Evolutionary conservation across 2,329 filamentous ascomycete species (phyloP).

Genomic region (Botrytis pseudocinerea): DNA sequence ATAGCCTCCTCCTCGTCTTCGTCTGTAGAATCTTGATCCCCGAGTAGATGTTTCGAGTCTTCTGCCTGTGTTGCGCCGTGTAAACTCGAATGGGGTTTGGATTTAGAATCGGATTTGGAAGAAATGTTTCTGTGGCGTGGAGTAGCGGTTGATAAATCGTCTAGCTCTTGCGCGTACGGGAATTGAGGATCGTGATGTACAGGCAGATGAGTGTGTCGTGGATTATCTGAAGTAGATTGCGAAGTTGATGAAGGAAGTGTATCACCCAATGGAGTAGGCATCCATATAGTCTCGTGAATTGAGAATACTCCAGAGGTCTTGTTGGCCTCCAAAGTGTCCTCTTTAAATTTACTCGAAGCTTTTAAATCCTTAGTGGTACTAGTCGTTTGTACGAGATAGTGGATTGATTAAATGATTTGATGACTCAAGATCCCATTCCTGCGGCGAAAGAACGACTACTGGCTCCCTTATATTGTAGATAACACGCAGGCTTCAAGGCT

Average conservation of each 20-base stretch:
- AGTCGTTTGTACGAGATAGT: conserved; percentile 6
- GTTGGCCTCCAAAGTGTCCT: conserved; percentile 39
- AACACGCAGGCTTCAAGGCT: background rate
- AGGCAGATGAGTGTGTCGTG: conserved; percentile 33
- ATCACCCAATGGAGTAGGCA: conserved; percentile 45
- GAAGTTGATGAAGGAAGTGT: conserved; percentile 40
- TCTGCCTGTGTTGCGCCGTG: conserved; percentile 24
- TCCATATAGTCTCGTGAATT: conserved; percentile 42
- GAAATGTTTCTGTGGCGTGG: conserved; percentile 32
- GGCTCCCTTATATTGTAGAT: too few species aligned
- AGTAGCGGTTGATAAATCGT: conserved; percentile 32
- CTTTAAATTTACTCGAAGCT: conserved; percentile 1
- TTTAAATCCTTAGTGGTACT: background rate
- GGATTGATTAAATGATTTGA: conserved; percentile 11
- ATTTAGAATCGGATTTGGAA: conserved; percentile 10
- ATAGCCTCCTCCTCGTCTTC: conserved; percentile 35
- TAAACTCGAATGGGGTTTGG: background rate
- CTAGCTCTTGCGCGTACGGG: conserved; percentile 39
- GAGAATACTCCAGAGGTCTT: conserved; percentile 35
- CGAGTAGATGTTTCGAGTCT: conserved; percentile 35
- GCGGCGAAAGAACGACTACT: background rate
- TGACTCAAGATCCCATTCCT: background rate
- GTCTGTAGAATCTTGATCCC: conserved; percentile 28
- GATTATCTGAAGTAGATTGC: conserved; percentile 31
- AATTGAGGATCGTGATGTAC: conserved; percentile 38